Base-by-base conservation (phyloP, 2,329 filamentous ascomycete genomes). In the Cladosporium sp. region DNA sequence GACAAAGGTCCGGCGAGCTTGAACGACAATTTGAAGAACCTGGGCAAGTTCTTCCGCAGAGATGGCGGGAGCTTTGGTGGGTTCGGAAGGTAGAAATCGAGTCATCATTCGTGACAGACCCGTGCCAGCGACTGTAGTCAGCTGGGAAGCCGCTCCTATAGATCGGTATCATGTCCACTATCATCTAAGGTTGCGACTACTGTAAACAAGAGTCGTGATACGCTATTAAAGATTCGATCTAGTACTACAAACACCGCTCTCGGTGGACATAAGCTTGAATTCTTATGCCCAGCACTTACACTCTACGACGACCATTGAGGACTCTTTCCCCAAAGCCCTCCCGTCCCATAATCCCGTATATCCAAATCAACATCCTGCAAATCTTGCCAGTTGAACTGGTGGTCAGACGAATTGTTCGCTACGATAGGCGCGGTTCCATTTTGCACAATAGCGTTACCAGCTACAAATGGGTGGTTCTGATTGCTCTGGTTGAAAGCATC, bases 11-110 rank as follows among this genome's bases (percentile, higher is more conserved):
- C 87, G 66, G 84, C 83, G 7, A 90, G 88, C 53, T 83, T 97
- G 62, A 96, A 97, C 70, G 92, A 96, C 74, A 97, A 97, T 73
- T 72, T 97, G 74, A 92, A 91, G 77, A 96, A 91, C 71, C 90
- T 99, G 74, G 93, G 93, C 22, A 97, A 96, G 75, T 97, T 97
- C 76, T 97, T 97, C 78, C 86, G 88, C 61, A 80, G 93, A 62
- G 93, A 97, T 76, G 86, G 93, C 62, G 89, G 89, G 28, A 84
- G 86, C 2, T 82, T 69, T 60, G 66, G 67, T n/a, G 67, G 66
- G 12, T 69, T 69, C 57, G 67, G 67, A 10, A 56, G 62, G 50
- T 60, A 22, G 19, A 13, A 4, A 1, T 25, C 24, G 34, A 5
- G 19, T 20, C 22, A 13, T 35, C 40, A 48, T 48, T 12, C n/a